These are phyloP conservation scores for Cadophora malorum DNA, from an alignment of 2,329 filamentous ascomycete species.

Conservation along the genomic window DNA sequence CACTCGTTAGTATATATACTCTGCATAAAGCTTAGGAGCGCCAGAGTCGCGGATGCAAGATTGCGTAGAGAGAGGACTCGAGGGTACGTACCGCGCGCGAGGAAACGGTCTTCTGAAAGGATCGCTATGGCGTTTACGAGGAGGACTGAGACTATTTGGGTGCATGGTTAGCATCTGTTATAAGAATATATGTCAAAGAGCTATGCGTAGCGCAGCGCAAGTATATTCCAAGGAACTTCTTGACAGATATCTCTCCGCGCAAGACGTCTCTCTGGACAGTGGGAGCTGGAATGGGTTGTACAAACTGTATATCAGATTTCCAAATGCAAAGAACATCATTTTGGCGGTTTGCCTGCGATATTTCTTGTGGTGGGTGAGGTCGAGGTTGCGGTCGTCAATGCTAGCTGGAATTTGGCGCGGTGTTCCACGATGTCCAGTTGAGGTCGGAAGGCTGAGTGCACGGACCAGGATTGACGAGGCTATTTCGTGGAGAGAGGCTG, in stretches of 20 bases:
- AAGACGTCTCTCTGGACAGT: background rate
- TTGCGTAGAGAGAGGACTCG: background rate
- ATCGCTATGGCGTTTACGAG: constrained; percentile 93
- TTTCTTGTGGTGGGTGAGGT: background rate
- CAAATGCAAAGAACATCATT: constrained; percentile 74
- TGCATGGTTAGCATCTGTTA: background rate
- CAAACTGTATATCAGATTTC: constrained; percentile 76
- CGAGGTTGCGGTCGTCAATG: constrained; percentile 27
- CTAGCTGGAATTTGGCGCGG: constrained; percentile 18
- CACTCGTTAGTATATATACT: background rate
- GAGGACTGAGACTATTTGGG: constrained; percentile 72
- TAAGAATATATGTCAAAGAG: background rate
- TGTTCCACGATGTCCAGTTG: constrained; percentile 4
- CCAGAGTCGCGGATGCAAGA: background rate
- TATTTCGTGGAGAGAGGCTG: constrained; percentile 25
- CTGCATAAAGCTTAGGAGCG: too few species aligned
- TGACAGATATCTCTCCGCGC: constrained; percentile 11
- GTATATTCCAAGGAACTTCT: background rate
- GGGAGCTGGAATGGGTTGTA: constrained; percentile 4
- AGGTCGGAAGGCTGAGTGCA: constrained; percentile 25
- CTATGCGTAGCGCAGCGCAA: background rate
- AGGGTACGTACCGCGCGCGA: constrained; percentile 69
- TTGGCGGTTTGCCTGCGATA: constrained; percentile 43
- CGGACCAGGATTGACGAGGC: constrained; percentile 35
- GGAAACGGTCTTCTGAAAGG: constrained; percentile 93